phyloP scores from a whole-genome alignment of 116 monocot genomes.

The Trichopus zeylanicus region DNA sequence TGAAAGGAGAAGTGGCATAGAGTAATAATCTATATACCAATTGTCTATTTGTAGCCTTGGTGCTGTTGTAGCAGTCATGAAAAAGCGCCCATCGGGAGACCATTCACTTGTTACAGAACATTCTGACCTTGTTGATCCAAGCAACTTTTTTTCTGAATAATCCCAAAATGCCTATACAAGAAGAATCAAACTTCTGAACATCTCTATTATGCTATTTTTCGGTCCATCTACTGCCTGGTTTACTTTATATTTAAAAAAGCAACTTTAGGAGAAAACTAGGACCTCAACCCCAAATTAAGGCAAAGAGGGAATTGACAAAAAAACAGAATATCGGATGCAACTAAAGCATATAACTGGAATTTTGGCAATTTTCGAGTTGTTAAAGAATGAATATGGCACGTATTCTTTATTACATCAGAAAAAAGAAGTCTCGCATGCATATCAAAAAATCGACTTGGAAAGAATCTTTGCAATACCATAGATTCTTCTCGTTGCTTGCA shows the following conservation, averaged over 20 bases:
- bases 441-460: too few species aligned
- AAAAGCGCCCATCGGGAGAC: slow-evolving; percentile 96
- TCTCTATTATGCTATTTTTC: too few species aligned
- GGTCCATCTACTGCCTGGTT: too few species aligned
- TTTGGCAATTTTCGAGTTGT: background rate
- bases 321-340: background rate
- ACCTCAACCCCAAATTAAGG: background rate
- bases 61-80: slow-evolving; percentile 98
- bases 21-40: slow-evolving; percentile 35
- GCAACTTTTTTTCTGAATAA: slow-evolving; percentile 68
- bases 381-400: background rate
- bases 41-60: slow-evolving; percentile 97
- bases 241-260: too few species aligned
- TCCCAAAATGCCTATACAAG: slow-evolving; percentile 87
- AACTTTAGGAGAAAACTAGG: background rate
- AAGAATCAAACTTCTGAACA: background rate
- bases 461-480: too few species aligned
- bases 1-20: background rate
- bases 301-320: background rate
- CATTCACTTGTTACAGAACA: slow-evolving; percentile 96
- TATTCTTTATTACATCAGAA: background rate
- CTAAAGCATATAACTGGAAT: background rate
- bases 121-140: slow-evolving; percentile 79
- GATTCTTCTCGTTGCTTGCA: too few species aligned
- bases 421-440: background rate